These are phyloP conservation scores for Porphyrellus cyaneotinctus DNA, from an alignment of 768 basidiomycete species.

Conservation along the genomic window DNA sequence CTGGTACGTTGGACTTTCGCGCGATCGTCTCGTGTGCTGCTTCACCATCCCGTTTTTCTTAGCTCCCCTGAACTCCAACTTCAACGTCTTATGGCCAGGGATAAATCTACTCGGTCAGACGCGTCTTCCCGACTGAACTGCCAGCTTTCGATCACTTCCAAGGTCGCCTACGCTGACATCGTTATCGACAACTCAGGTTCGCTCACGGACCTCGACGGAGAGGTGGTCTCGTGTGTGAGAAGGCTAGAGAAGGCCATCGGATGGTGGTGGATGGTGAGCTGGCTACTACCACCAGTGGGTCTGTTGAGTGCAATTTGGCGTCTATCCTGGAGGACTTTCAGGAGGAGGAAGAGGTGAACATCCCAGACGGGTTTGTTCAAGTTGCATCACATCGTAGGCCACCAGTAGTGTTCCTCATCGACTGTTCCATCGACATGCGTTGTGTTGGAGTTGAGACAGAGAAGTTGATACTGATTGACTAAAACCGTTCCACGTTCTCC, in stretches of 20 bases:
- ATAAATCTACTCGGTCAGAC: slow-evolving; percentile 58
- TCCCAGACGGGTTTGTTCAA: too few species aligned
- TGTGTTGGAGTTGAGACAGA: too few species aligned
- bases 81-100: slow-evolving; percentile 74
- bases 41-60: not conserved
- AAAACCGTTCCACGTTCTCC: too few species aligned
- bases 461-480: too few species aligned
- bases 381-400: too few species aligned
- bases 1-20: slow-evolving; percentile 50
- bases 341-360: slow-evolving; percentile 12
- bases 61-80: slow-evolving; percentile 85
- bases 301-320: slow-evolving; percentile 43
- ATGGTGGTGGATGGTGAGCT: slow-evolving; percentile 58
- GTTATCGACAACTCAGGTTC: slow-evolving; percentile 89
- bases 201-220: slow-evolving; percentile 57
- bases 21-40: not conserved
- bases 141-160: slow-evolving; percentile 76
- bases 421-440: too few species aligned
- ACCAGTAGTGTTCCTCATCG: too few species aligned
- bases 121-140: slow-evolving; percentile 75
- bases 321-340: slow-evolving; percentile 34
- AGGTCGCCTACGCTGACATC: slow-evolving; percentile 79
- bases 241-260: slow-evolving; percentile 45
- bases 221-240: slow-evolving; percentile 37
- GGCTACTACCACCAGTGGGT: slow-evolving; percentile 55